Base-by-base conservation (phyloP, 768 basidiomycete species). In the Collybia mongolica region DNA sequence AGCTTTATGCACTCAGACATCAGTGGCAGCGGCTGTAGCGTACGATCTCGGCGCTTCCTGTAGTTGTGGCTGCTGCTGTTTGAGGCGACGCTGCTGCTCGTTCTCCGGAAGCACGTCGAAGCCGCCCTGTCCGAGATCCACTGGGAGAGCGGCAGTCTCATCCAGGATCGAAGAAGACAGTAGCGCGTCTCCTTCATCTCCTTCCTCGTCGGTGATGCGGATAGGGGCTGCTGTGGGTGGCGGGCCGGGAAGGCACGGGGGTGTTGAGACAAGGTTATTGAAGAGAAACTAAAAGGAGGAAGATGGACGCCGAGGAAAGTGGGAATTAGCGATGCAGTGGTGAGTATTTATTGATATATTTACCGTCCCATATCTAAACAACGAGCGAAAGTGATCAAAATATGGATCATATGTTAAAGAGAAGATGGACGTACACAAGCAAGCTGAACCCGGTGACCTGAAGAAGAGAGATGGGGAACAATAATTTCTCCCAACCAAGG, bases 401-500 rank as follows among this genome's bases (percentile, higher is more conserved):
- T 46, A 45, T 41, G 35, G 6, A 37, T 20, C 39, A 35, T 17
- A 14, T 9, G 22, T 20, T 17, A 8, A 19, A 37, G 18, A 29
- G 32, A 19, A 46, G 50, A 37, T 63, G 56, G 38, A 81, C 90
- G 73, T 74, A 96, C 84, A 98, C 95, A 51, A 99, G 77, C 39
- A 98, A 69, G 6, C 77, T 82, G 67, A 99, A 99, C 2, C 93
- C 93, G 17, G 79, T 59, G 47, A 96, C 81, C 67, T 96, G 93
- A 11, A 95, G 65, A 46, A 93, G 62, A 1, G 90, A 90, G 54
- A 88, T 82, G 5, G 93, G 93, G 71, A 82, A 90, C 19, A 90
- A 58, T 28, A 98, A 73, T 52, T 74, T 77, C 70, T 98, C 95
- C 95, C 95, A 98, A 3, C 95, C 93, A 20, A 97, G 70, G 1